Percentiles rank a stretch among this genome's conserved stretches.
phyloP scores from a whole-genome alignment of 73 alveolate genomes.

The Strombidium stylifer region DNA sequence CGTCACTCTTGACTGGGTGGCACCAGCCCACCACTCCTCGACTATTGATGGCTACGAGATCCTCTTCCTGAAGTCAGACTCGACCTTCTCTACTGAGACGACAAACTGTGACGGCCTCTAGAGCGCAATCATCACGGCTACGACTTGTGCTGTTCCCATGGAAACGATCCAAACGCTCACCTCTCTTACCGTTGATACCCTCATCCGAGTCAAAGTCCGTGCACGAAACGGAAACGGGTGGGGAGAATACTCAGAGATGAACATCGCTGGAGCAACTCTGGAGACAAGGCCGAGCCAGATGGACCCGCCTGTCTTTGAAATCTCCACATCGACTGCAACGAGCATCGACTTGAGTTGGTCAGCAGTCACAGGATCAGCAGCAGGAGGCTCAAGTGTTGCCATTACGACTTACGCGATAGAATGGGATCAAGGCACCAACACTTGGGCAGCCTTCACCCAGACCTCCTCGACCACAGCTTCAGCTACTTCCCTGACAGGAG shows the following conservation, averaged over 20 bases:
- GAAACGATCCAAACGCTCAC: slow-evolving; percentile 1
- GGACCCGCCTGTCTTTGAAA: slow-evolving; percentile 8
- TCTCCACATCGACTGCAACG: neutral
- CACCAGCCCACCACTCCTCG: slow-evolving; percentile 22
- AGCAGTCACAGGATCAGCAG: slow-evolving; percentile 1
- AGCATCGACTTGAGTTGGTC: neutral
- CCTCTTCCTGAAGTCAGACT: neutral
- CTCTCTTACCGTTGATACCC: neutral
- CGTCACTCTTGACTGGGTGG: slow-evolving; percentile 20
- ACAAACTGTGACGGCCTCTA: slow-evolving; percentile 31
- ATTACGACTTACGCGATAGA: slow-evolving; percentile 14
- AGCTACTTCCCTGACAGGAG: slow-evolving; percentile 13
- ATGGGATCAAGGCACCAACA: neutral
- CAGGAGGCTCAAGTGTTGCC: slow-evolving; percentile 17
- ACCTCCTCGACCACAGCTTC: neutral
- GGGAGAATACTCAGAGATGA: slow-evolving; percentile 40
- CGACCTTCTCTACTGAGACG: neutral
- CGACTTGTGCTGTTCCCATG: slow-evolving; percentile 30
- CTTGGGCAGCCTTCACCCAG: slow-evolving; percentile 8
- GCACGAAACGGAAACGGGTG: slow-evolving; percentile 43
- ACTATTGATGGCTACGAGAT: slow-evolving; percentile 31
- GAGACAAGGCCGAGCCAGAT: slow-evolving; percentile 19
- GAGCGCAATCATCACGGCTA: neutral
- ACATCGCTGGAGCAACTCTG: slow-evolving; percentile 35
- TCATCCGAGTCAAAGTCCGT: slow-evolving; percentile 24